Base-by-base conservation (phyloP, 306 rosid genomes). In the Urtica urens region DNA sequence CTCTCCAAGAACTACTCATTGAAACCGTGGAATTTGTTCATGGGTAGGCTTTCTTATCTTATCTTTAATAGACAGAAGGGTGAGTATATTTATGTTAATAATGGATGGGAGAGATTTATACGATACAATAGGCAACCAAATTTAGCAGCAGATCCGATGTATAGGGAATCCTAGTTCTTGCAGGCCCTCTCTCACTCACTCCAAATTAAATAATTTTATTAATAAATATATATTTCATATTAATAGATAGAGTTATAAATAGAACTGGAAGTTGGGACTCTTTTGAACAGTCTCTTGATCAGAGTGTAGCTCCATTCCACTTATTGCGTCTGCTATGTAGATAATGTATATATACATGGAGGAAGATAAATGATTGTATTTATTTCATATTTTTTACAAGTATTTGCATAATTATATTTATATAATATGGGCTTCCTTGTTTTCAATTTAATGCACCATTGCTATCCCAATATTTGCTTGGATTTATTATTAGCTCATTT, bases 91-190 rank as follows among this genome's bases (percentile, higher is more conserved):
- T 35, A 35, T 35, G 10, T 35, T 35, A 66, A 72, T 63, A 72
- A 76, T 72, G 31, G 57, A 48, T 45, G 30, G 18, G 62, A 60
- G 60, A 56, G 46, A 50, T 29, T 4, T 28, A 49, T 56, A 68
- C 60, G 64, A 42, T 16, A 55, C 47, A 35, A 27, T 63, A 45
- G 59, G 68, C 73, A 68, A 75, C 54, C 66, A 53, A 53, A 71
- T 60, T 60, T 53, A 55, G 63, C 76, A 62, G 53, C 72, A 73
- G 81, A 80, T 80, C 75, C 81, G 61, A 71, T 73, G 75, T 59
- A 56, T 1, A 35, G 72, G 67, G 72, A 66, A 75, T 72, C 76
- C 76, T 72, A 63, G 79, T 81, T 73, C 75, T 65, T 68, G 59
- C 61, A 49, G 65, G 53, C 22, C 55, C 72, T 46, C 49, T 17